phyloP scores from a whole-genome alignment of 2,329 filamentous ascomycete species.

The Ceratocystis huliohia region DNA sequence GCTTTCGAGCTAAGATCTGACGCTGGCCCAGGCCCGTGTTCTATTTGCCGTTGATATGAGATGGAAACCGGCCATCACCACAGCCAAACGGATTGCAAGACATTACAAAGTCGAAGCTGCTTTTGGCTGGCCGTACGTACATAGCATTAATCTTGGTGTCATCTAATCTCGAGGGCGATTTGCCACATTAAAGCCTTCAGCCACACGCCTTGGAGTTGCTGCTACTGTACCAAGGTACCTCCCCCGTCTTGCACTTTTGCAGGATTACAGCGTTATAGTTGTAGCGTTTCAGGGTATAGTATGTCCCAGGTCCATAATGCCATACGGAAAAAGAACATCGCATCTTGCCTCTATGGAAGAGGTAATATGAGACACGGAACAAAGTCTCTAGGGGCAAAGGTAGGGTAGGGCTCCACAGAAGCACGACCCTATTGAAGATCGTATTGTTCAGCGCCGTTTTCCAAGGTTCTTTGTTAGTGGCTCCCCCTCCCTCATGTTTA shows the following conservation, averaged over 20 bases:
- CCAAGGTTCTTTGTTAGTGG: background rate
- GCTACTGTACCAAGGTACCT: background rate
- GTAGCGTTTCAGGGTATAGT: too few relatives aligned
- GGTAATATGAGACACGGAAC: background rate
- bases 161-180: background rate
- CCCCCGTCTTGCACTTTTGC: background rate
- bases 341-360: background rate
- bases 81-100: background rate
- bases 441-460: background rate
- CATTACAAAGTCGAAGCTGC: too few relatives aligned
- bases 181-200: background rate
- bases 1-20: background rate
- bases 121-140: background rate
- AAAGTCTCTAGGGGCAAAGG: background rate
- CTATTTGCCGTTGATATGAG: slow-evolving; percentile 10
- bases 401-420: background rate
- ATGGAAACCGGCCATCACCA: background rate
- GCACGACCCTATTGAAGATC: background rate
- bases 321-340: background rate
- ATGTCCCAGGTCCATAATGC: background rate
- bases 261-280: background rate
- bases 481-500: background rate
- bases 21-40: background rate
- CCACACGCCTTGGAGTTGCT: background rate
- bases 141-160: background rate